Evolutionary conservation across 371 early-diverging fungal genomes (phyloP), one percentile per base, ranked within the genome.

Genomic region (Conidiobolus incongruus): DNA sequence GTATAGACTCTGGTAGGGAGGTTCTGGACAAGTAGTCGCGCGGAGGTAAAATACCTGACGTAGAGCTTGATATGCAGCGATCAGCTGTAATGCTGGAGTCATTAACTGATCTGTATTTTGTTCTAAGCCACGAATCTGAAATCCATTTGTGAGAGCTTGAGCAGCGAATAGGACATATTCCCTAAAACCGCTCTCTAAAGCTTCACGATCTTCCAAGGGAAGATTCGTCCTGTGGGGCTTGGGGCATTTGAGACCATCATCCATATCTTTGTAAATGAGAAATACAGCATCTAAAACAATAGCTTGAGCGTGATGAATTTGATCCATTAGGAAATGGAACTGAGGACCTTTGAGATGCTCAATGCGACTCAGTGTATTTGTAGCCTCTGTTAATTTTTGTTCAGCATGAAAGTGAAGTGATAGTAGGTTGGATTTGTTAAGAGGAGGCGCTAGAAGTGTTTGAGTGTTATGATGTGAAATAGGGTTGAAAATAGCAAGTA

Each of bases 151-250:
- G 8, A 43, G 31, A 16, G 43, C 43, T 43, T 43, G 43, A 20
- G 43, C 43, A 8, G 43, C 43, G 20, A 43, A 43, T 22, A 43
- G 19, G n/a, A 43, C 33, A 19, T 43, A 33, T 21, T 43, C 43
- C 11, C 33, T 33, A 20, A 43, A 43, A 22, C 43, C 43, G 19
- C 33, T 31, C 12, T 29, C 33, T n/a, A 43, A 22, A 16, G 31
- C 43, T 11, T 33, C 33, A 12, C 33, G 43, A 30, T 43, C 43
- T 34, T 43, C 43, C 12, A 19, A 6, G 4, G 43, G 43, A 12
- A 43, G 43, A 12, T 24, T 15, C 2, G 43, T 22, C 8, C 43
- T 30, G 30, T 43, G 43, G 16, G 35, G 16, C 19, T 43, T 43
- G 8, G 19, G 19, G 21, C 32, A 33, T 20, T 43, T 43, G 16